Evolutionary conservation across 371 early-diverging fungal species (phyloP).

Genomic region (Mucor plumbeus): DNA sequence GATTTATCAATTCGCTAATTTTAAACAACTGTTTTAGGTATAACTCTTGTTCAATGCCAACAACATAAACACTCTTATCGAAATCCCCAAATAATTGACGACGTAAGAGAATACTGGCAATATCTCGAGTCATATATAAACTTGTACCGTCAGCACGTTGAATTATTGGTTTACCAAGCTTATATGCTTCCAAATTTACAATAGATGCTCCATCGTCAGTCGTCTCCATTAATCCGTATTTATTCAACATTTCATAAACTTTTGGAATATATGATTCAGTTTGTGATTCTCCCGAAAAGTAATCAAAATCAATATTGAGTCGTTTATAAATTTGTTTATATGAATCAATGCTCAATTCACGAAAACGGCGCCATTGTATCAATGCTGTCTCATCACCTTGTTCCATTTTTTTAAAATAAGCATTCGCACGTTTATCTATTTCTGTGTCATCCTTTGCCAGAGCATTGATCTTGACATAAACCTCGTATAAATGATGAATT

Average conservation of each 20-base stretch:
- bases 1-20: slow-evolving; percentile 66
- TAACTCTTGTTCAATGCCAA: slow-evolving; percentile 88
- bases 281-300: slow-evolving; percentile 96
- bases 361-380: slow-evolving; percentile 83
- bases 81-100: slow-evolving; percentile 73
- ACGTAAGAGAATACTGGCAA: slow-evolving; percentile 91
- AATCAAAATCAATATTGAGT: slow-evolving; percentile 91
- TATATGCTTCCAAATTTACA: slow-evolving; percentile 71
- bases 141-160: slow-evolving; percentile 92
- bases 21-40: slow-evolving; percentile 96
- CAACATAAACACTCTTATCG: slow-evolving; percentile 91
- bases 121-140: slow-evolving; percentile 96
- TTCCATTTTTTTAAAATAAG: slow-evolving; percentile 95
- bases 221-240: slow-evolving; percentile 55
- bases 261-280: slow-evolving; percentile 75
- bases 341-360: slow-evolving; percentile 85
- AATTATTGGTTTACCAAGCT: slow-evolving; percentile 78
- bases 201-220: slow-evolving; percentile 75
- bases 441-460: slow-evolving; percentile 62
- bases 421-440: slow-evolving; percentile 79
- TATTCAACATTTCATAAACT: slow-evolving; percentile 69
- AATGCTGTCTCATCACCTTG: slow-evolving; percentile 80
- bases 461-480: slow-evolving; percentile 93
- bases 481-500: slow-evolving; percentile 93
- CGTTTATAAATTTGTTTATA: slow-evolving; percentile 90